Percentiles rank a stretch among this genome's conserved stretches.
Evolutionary conservation across 139 green algal species (phyloP).

Genomic region (Micractinium conductrix): DNA sequence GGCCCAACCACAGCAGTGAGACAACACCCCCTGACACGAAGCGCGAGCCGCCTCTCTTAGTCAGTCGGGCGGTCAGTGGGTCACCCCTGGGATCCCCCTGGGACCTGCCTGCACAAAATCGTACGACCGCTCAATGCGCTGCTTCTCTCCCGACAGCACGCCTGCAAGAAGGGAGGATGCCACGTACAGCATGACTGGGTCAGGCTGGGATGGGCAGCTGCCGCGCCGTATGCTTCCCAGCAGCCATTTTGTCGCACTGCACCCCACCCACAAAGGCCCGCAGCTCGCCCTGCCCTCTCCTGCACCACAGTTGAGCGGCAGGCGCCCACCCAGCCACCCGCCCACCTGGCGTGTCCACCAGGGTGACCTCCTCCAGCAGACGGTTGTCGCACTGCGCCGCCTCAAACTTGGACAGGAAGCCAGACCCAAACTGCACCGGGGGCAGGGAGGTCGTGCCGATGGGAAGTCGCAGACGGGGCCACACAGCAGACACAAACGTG

Average conservation of each 20-base stretch:
- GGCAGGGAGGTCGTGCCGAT: constrained; percentile 32
- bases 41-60: too few relatives aligned
- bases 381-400: constrained; percentile 75
- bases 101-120: constrained; percentile 76
- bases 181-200: too few relatives aligned
- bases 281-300: too few relatives aligned
- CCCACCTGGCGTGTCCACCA: constrained; percentile 93
- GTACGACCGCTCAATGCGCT: constrained; percentile 94
- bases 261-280: too few relatives aligned
- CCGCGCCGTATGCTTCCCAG: too few relatives aligned
- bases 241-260: too few relatives aligned
- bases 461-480: background rate
- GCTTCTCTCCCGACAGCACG: constrained; percentile 96
- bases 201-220: too few relatives aligned
- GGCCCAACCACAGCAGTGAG: background rate
- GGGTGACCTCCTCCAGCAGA: constrained; percentile 91
- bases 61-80: too few relatives aligned
- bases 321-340: too few relatives aligned
- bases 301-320: too few relatives aligned
- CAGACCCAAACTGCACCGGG: constrained; percentile 73
- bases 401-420: constrained; percentile 96
- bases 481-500: background rate
- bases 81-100: too few relatives aligned
- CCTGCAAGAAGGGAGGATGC: constrained; percentile 56
- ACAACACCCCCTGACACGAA: background rate